Percentiles rank a stretch among this genome's conserved stretches.
Evolutionary conservation across 176 grass and related monocot genomes (phyloP).

Genomic region (Puccinellia tenuiflora): DNA sequence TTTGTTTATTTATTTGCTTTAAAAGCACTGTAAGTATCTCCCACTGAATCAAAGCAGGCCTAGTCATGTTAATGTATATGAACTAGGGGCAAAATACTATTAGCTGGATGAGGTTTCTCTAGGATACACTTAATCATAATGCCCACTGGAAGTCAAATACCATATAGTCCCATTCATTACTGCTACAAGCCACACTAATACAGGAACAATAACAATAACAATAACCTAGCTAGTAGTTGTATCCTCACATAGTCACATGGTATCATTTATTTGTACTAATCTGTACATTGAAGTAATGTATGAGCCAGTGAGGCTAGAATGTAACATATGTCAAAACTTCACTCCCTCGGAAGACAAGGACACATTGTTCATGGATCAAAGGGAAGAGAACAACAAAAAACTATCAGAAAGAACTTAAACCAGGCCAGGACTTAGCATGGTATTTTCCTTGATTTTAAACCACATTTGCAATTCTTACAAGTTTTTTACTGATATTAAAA

Average conservation of each 20-base stretch:
- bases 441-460: not conserved
- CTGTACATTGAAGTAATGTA: constrained; percentile 7
- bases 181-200: not conserved
- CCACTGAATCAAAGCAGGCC: not conserved
- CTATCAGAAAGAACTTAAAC: not conserved
- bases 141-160: not conserved
- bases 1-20: not conserved
- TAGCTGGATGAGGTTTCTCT: constrained; percentile 1
- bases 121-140: not conserved
- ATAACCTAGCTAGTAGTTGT: not conserved
- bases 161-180: constrained; percentile 1
- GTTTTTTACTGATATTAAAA: constrained; percentile 8
- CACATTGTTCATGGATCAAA: not conserved
- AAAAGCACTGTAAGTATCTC: not conserved
- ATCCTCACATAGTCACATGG: not conserved
- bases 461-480: constrained; percentile 1
- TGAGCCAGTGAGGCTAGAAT: not conserved
- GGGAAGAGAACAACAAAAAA: not conserved
- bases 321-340: constrained; percentile 3
- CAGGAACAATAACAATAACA: not conserved
- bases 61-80: constrained; percentile 14
- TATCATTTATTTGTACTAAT: not conserved
- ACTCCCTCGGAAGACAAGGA: not conserved
- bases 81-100: not conserved
- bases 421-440: not conserved